phyloP scores from a whole-genome alignment of 768 basidiomycete species.

The Boletus tylopilopsis region DNA sequence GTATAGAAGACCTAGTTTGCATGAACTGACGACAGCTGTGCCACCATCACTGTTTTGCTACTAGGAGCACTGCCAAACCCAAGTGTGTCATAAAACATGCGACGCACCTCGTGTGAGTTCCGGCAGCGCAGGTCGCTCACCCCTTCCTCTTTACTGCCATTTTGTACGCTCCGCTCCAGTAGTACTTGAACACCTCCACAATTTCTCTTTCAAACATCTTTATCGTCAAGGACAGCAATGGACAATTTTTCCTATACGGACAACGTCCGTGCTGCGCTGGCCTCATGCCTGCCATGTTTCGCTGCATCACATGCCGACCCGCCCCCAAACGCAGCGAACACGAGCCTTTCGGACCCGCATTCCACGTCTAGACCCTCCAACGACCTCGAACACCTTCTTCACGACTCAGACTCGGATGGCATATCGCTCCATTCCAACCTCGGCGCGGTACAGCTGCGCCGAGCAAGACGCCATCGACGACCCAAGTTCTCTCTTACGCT shows the following conservation, averaged over 20 bases:
- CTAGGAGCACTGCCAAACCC: too few species aligned
- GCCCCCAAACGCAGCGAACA: neutral
- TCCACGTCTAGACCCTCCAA: constrained; percentile 20
- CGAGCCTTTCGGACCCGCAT: constrained; percentile 26
- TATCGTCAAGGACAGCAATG: constrained; percentile 25
- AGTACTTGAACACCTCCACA: neutral
- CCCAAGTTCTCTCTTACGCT: constrained; percentile 44
- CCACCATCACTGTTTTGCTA: too few species aligned
- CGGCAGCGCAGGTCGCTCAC: neutral
- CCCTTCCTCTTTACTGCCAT: too few species aligned
- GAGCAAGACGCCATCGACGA: constrained; percentile 33
- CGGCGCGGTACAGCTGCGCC: constrained; percentile 31
- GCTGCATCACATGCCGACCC: constrained; percentile 33
- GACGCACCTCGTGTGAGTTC: neutral
- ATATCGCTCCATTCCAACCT: constrained; percentile 67
- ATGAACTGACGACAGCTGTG: too few species aligned
- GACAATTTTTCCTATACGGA: constrained; percentile 61
- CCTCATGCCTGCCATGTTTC: constrained; percentile 60
- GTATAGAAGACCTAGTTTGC: too few species aligned
- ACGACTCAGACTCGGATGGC: constrained; percentile 50
- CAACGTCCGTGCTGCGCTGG: constrained; percentile 51
- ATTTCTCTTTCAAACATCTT: neutral
- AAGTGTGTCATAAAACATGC: neutral
- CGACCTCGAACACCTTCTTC: constrained; percentile 51
- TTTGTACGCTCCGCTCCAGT: too few species aligned